Evolutionary conservation across 176 grass and related monocot genomes (phyloP), one percentile per base, ranked within the genome.

Genomic region (Calamus simplicifolius): DNA sequence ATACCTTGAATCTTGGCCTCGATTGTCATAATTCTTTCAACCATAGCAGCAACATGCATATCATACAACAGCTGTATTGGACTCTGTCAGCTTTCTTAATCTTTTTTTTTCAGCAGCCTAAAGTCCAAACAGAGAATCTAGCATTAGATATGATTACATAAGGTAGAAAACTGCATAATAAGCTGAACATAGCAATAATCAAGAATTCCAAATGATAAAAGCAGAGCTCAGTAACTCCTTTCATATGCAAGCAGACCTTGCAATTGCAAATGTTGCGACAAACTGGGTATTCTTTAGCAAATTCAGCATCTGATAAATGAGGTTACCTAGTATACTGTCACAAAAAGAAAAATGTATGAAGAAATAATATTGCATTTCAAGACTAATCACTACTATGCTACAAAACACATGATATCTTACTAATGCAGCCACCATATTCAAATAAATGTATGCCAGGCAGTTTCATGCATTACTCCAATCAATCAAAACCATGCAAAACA

Each of bases 261-360:
- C 81, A 94, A 72, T 88, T 94, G 70, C 84, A 94, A 59, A 85
- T 88, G 3, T 56, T 76, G 28, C 58, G 64, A 51, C 89, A 94
- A 67, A 79, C 68, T 23, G 77, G 84, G 16, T 80, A 85, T 61
- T 85, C 79, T 1, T 16, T 18, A 62, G 77, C 62, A 68, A 88
- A 64, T 16, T 82, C 80, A 19, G 79, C 63, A 30, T 95, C 71
- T 56, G 59, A 5, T 76, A 85, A 55, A 69, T 74, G 53, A 58
- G 78, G 84, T 73, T 88, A 94, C 83, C 84, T 88, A 54, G 26
- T 63, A 51, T 23, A 49, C 48, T 23, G 21, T 23, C 56, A 78
- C 30, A 17, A 83, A 62, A 23, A 23, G 25, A 17, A 29, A 29
- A 28, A 29, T 13, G 38, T 6, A 48, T 3, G 15, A 49, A 63